These are phyloP conservation scores for Alternaria sp. DNA, from an alignment of 2,329 filamentous ascomycete genomes.

Conservation along the genomic window DNA sequence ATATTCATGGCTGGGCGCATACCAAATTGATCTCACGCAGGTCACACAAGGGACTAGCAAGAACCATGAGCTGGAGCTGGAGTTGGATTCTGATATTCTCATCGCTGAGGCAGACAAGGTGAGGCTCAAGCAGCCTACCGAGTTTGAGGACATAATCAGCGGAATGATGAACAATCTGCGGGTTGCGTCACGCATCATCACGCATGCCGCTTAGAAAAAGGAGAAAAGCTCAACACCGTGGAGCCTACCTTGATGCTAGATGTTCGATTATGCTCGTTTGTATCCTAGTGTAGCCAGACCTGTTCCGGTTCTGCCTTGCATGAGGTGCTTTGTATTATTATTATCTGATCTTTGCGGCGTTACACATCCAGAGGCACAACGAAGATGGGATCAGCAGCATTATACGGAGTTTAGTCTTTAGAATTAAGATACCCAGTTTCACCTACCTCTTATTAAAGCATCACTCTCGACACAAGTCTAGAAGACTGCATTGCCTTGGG, in stretches of 20 bases:
- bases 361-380: background rate
- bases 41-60: slow-evolving; percentile 69
- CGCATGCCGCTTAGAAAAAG: slow-evolving; percentile 11
- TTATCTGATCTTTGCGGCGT: slow-evolving; percentile 1
- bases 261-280: background rate
- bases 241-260: background rate
- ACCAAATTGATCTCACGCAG: slow-evolving; percentile 92
- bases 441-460: slow-evolving; percentile 11
- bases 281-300: background rate
- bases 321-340: slow-evolving; percentile 17
- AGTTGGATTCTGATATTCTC: slow-evolving; percentile 69
- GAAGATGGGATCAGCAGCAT: slow-evolving; percentile 16
- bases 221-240: background rate
- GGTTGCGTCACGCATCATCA: slow-evolving; percentile 46
- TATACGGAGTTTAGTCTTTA: slow-evolving; percentile 30
- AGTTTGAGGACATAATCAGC: slow-evolving; percentile 69
- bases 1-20: slow-evolving; percentile 80
- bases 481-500: background rate
- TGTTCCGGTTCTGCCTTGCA: background rate
- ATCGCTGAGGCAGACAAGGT: slow-evolving; percentile 69
- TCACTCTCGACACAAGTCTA: background rate
- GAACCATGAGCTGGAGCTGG: slow-evolving; percentile 82
- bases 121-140: slow-evolving; percentile 54
- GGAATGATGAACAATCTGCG: slow-evolving; percentile 73
- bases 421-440: slow-evolving; percentile 43